Evolutionary conservation across 2,329 filamentous ascomycete species (phyloP).

Genomic region (Beauveria brongniartii): DNA sequence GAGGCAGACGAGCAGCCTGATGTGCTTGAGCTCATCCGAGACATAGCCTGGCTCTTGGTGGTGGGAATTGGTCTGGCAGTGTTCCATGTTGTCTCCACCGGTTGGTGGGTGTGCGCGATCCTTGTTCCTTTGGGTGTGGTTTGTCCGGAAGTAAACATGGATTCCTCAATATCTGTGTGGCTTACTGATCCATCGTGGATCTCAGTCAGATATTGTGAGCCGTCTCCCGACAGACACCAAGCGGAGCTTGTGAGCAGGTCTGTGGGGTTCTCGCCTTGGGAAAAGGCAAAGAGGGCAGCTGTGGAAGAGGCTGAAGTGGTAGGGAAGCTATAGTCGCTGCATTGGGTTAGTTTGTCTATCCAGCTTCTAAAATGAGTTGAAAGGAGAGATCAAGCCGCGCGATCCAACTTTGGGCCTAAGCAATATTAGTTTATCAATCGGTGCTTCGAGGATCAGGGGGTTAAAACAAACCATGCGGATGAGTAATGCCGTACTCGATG

Average conservation of each 20-base stretch:
- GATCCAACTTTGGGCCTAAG: slow-evolving; percentile 52
- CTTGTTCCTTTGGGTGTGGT: slow-evolving; percentile 42
- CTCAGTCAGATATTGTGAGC: slow-evolving; percentile 51
- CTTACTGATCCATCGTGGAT: slow-evolving; percentile 42
- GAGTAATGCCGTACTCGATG: background rate
- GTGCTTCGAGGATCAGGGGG: slow-evolving; percentile 10
- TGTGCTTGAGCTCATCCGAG: slow-evolving; percentile 30
- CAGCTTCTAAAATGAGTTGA: slow-evolving; percentile 29
- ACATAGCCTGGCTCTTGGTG: slow-evolving; percentile 30
- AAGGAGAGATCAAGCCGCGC: slow-evolving; percentile 27
- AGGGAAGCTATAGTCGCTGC: slow-evolving; percentile 49
- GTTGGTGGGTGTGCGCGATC: slow-evolving; percentile 35
- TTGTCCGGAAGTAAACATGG: slow-evolving; percentile 45
- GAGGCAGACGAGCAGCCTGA: slow-evolving; percentile 38
- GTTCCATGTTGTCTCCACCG: slow-evolving; percentile 42
- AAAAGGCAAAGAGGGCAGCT: slow-evolving; percentile 48
- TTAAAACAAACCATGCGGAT: slow-evolving; percentile 18
- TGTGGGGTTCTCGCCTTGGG: slow-evolving; percentile 51
- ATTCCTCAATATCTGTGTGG: slow-evolving; percentile 47
- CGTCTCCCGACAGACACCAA: slow-evolving; percentile 51
- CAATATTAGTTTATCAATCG: background rate
- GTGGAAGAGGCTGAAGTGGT: slow-evolving; percentile 43
- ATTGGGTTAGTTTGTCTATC: slow-evolving; percentile 49
- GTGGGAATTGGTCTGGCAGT: slow-evolving; percentile 27
- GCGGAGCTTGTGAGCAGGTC: slow-evolving; percentile 47